phyloP scores from a whole-genome alignment of 2,329 filamentous ascomycete species.

The Xylaria digitata region DNA sequence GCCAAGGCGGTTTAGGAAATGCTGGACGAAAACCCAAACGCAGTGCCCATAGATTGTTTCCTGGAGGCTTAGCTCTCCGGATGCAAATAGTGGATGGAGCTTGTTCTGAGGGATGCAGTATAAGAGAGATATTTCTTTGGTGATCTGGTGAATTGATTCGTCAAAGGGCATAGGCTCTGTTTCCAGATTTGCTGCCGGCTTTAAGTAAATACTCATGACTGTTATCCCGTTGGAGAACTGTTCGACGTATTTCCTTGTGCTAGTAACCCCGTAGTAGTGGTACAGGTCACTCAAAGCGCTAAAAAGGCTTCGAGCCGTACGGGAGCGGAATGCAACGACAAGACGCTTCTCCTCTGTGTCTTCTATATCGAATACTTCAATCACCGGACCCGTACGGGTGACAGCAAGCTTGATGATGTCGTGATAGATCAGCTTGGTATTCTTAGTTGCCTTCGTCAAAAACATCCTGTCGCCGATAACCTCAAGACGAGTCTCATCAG shows the following conservation, averaged over 20 bases:
- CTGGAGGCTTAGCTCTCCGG: conserved; percentile 87
- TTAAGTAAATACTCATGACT: conserved; percentile 94
- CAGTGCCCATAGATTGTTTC: conserved; percentile 98
- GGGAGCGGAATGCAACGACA: conserved; percentile 92
- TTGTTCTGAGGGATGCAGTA: conserved; percentile 99
- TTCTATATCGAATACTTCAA: conserved; percentile 97
- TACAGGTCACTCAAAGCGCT: conserved; percentile 95
- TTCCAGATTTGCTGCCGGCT: conserved; percentile 71
- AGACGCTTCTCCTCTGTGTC: conserved; percentile 91
- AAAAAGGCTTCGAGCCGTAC: conserved; percentile 92
- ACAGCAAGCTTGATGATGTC: conserved; percentile 91
- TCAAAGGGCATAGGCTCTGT: conserved; percentile 81
- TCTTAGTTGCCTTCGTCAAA: conserved; percentile 92
- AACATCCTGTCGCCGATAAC: conserved; percentile 94
- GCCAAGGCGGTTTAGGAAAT: conserved; percentile 95
- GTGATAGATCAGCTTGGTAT: conserved; percentile 96
- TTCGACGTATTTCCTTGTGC: conserved; percentile 96
- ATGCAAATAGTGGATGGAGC: conserved; percentile 89
- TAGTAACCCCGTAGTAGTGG: conserved; percentile 98
- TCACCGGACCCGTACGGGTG: conserved; percentile 88
- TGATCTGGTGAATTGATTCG: conserved; percentile 97
- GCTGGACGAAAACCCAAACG: conserved; percentile 96
- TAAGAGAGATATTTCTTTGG: conserved; percentile 95
- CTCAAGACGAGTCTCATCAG: conserved; percentile 87
- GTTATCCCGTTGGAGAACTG: conserved; percentile 99